Percentiles rank a stretch among this genome's conserved stretches.
phyloP scores from a whole-genome alignment of 805 yeast genomes.

The Dipodascus albidus region DNA sequence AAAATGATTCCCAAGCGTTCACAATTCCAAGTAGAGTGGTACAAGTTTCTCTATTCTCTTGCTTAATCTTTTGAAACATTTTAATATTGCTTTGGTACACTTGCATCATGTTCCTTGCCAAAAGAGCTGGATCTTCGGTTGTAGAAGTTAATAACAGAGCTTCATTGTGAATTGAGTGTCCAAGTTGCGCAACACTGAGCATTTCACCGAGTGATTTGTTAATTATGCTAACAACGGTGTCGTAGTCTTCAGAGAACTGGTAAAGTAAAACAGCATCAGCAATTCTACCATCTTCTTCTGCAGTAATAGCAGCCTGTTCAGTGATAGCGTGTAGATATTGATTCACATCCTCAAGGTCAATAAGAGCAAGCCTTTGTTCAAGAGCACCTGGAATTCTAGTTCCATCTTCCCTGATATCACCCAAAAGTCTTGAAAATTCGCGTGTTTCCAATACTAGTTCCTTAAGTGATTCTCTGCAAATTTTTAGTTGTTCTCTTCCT shows the following conservation, averaged over 20 bases:
- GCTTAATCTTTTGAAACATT: conserved; percentile 44
- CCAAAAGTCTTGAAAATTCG: conserved; percentile 70
- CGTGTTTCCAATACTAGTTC: conserved; percentile 80
- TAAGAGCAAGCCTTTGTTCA: conserved; percentile 60
- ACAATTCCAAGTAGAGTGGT: conserved; percentile 53
- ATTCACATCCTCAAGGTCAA: conserved; percentile 45
- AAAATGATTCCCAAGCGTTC: conserved; percentile 49
- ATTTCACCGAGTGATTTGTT: conserved; percentile 72
- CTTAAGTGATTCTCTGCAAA: conserved; percentile 68
- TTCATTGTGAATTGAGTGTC: conserved; percentile 35
- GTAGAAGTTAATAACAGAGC: conserved; percentile 24
- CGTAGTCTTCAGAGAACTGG: conserved; percentile 80
- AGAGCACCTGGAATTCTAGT: conserved; percentile 71
- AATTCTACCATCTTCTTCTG: conserved; percentile 84
- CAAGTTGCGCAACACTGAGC: conserved; percentile 58
- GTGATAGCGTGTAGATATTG: conserved; percentile 61
- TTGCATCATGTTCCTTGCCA: conserved; percentile 28
- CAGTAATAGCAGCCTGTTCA: conserved; percentile 73
- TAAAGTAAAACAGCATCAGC: conserved; percentile 78
- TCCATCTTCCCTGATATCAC: conserved; percentile 73
- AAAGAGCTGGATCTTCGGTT: conserved; percentile 25
- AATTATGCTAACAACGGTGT: conserved; percentile 63
- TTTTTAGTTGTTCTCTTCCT: conserved; percentile 34
- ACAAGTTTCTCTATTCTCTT: conserved; percentile 53
- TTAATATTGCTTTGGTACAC: conserved; percentile 42